Evolutionary conservation across 331 rosid genomes (phyloP), one percentile per base, ranked within the genome.

Genomic region (Ulmus americana): DNA sequence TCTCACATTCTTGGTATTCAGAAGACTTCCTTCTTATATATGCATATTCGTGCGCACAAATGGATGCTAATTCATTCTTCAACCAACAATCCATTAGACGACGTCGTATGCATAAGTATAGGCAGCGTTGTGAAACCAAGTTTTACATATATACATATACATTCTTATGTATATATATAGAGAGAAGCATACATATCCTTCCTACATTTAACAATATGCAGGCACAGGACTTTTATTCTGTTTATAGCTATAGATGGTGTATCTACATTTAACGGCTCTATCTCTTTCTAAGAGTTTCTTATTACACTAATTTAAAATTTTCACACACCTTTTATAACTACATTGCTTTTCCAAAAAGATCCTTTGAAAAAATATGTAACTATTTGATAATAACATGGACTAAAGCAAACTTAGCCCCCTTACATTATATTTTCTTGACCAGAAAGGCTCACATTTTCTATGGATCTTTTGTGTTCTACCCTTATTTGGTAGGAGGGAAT

Each of bases 261-360:
- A 28, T 20, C 18, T 18, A 67, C 7, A 45, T 67, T 45, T 55
- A 67, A 67, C 71, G 63, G 71, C 71, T 67, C 71, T 67, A 63
- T 67, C 71, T 67, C 71, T 55, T 67, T 67, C 71, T 55, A 67
- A 39, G 64, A 67, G 55, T 46, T 45, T 44, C 54, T 54, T 16
- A n/a, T 45, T 54, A 55, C 55, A 44, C 55, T 7, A 2, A 41
- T 28, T 28, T 28, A 51, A 40, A 5, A 39, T 15, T 10, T 15
- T 49, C 15, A 15, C 12, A 4, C 9, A 63, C 45, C 35, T 62
- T 45, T 47, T 47, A 22, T 3, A 28, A 4, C 45, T 43, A 62
- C 22, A 9, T 47, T 40, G 8, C 14, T 13, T 45, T 20, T 11
- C 11, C 0, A 12, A 12, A n/a, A n/a, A n/a, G n/a, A 2, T 28